Evolutionary conservation across 2,329 filamentous ascomycete species (phyloP).

Genomic region (Pseudogymnoascus sp.): DNA sequence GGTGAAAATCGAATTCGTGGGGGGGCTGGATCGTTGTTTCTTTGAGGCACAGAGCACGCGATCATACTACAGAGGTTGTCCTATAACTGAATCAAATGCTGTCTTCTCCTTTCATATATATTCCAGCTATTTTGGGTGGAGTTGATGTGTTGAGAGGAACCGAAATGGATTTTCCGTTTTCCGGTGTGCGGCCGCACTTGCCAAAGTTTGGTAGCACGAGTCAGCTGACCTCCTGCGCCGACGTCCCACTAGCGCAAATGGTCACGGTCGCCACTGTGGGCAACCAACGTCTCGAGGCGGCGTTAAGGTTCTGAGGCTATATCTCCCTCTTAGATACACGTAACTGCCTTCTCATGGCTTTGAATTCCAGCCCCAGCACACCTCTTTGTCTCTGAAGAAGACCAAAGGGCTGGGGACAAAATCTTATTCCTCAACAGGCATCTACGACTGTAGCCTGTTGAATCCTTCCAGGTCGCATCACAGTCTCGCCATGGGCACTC

Average conservation of each 20-base stretch:
- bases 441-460: not conserved
- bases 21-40: not conserved
- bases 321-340: not conserved
- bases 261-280: not conserved
- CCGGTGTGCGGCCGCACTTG: not conserved
- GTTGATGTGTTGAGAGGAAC: not conserved
- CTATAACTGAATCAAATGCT: not conserved
- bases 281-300: not conserved
- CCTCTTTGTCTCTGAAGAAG: conserved; percentile 2
- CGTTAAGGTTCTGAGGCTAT: not conserved
- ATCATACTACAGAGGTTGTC: not conserved
- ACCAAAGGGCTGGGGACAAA: not conserved
- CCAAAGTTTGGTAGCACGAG: not conserved
- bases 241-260: not conserved
- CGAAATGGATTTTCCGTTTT: not conserved
- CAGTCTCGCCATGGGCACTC: conserved; percentile 5
- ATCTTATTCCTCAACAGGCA: not conserved
- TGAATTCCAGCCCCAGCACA: not conserved
- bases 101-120: not conserved
- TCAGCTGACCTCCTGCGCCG: not conserved
- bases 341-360: not conserved
- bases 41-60: not conserved
- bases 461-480: not conserved
- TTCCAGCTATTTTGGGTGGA: not conserved
- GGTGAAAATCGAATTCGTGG: not conserved